Conservation (phyloP, 1,284 basidiomycete genomes). For the Lignosus rhinocerotis region DNA sequence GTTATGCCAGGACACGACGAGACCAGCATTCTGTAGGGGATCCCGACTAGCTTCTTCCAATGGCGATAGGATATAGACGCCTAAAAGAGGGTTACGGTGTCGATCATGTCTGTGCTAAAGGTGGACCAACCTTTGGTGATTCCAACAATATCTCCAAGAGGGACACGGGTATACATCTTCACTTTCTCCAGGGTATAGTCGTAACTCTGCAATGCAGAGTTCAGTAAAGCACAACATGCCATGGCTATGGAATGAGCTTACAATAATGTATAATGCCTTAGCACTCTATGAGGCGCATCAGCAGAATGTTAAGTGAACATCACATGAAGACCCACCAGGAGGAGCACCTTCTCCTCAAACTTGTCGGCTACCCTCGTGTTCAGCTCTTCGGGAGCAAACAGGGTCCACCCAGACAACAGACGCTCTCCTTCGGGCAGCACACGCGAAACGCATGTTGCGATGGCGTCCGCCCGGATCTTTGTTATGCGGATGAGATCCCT, state of each 20-base stretch:
- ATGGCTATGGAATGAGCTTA: conserved; percentile 33
- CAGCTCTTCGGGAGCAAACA: conserved; percentile 82
- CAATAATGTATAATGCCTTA: conserved; percentile 68
- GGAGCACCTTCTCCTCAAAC: conserved; percentile 91
- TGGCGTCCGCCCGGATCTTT: conserved; percentile 85
- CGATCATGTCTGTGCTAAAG: not conserved
- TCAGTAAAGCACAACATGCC: conserved; percentile 8
- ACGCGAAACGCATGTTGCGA: conserved; percentile 82
- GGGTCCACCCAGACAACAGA: conserved; percentile 86
- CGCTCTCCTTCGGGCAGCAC: conserved; percentile 83
- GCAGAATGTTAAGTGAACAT: not conserved
- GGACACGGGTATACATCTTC: conserved; percentile 86
- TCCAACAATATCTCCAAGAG: conserved; percentile 79
- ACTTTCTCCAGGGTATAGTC: conserved; percentile 93
- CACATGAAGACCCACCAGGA: conserved; percentile 62
- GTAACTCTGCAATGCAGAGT: conserved; percentile 58
- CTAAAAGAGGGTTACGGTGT: conserved; percentile 38
- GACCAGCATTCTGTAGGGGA: conserved; percentile 83
- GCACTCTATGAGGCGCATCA: conserved; percentile 45
- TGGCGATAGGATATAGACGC: conserved; percentile 88
- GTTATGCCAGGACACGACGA: conserved; percentile 74
- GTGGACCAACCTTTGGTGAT: conserved; percentile 72
- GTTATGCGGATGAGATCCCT: conserved; percentile 85
- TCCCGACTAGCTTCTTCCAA: conserved; percentile 89
- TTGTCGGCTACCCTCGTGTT: conserved; percentile 72